Evolutionary conservation across 768 basidiomycete species (phyloP), one percentile per base, ranked within the genome.

Genomic region (Agrocybe pediades): DNA sequence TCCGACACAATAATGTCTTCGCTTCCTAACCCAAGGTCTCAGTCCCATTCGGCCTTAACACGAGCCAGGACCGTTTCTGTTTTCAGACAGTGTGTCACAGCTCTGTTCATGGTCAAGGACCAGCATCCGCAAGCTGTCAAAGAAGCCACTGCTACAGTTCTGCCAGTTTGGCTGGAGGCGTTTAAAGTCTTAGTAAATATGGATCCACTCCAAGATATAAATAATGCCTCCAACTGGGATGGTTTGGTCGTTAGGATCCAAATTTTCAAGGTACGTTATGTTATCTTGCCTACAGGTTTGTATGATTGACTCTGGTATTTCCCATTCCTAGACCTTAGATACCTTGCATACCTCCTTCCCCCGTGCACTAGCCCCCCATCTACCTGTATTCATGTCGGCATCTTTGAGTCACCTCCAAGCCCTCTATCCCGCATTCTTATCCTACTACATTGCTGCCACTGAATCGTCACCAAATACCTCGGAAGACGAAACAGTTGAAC

Each of bases 31-130:
- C 41, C 30, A 11, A 88, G 83, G 75, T 30, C 29, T 15, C 11
- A 36, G 33, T 36, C 81, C 43, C 88, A 97, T 65, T 83, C 88
- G 1, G 79, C 91, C 0, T 74, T 88, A 6, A 97, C 96, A 6
- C 86, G 96, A 25, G 85, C 95, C 0, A 82, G 92, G 24, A 87
- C 92, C 3, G 79, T 99, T 15, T 80, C 87, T 3, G 93, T 97
- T 26, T 98, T 98, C 74, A 78, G 88, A 25, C 92, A 98, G 74
- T 95, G 93, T 63, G 78, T 97, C 3, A 83, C 85, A 47, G 88
- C 94, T 5, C 77, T 98, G 16, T 95, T 90, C 70, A 98, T 95
- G 86, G 93, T 98, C 52, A 94, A 95, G 67, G 93, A 94, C 29
- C 88, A 94, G 59, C 88, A 95, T 61, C 92, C 95, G 0, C 84